A percentile compares a stretch with the other conserved stretches of the same genome.
phyloP scores from a whole-genome alignment of 768 basidiomycete genomes.

The Mycena galericulata region DNA sequence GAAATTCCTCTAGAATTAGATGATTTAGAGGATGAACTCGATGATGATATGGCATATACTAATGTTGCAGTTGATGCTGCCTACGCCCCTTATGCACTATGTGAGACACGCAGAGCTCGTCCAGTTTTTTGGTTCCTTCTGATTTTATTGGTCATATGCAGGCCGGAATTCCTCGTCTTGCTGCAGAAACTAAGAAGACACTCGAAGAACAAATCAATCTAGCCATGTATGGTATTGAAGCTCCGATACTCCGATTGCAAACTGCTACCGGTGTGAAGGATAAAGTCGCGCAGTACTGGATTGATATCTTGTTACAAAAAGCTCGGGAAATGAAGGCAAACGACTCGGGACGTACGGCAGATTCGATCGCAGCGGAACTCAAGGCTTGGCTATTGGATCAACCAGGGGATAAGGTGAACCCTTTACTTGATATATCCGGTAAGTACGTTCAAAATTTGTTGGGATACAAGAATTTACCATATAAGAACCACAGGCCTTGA shows the following conservation, averaged over 20 bases:
- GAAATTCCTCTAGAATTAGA: no score
- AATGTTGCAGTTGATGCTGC: no score
- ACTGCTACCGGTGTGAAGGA: constrained; percentile 3
- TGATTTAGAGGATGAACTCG: no score
- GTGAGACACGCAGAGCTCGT: no score
- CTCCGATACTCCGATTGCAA: background rate
- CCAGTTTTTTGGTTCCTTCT: no score
- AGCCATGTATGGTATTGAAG: constrained; percentile 10
- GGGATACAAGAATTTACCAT: no score
- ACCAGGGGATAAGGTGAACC: constrained; percentile 2
- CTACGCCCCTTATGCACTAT: no score
- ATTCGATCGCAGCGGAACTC: constrained; percentile 41
- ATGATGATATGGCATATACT: no score
- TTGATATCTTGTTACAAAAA: background rate
- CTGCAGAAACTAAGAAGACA: constrained; percentile 3
- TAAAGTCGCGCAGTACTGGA: constrained; percentile 26
- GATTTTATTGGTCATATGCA: no score
- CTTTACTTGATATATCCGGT: background rate
- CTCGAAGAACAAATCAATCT: background rate
- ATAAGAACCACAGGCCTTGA: no score
- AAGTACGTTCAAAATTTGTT: no score
- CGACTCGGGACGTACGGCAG: background rate
- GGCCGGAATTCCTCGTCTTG: constrained; percentile 6
- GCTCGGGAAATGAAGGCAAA: background rate
- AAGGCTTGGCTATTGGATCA: background rate